Base-by-base conservation (phyloP, 2,329 filamentous ascomycete genomes). In the Aspergillus chevalieri region DNA sequence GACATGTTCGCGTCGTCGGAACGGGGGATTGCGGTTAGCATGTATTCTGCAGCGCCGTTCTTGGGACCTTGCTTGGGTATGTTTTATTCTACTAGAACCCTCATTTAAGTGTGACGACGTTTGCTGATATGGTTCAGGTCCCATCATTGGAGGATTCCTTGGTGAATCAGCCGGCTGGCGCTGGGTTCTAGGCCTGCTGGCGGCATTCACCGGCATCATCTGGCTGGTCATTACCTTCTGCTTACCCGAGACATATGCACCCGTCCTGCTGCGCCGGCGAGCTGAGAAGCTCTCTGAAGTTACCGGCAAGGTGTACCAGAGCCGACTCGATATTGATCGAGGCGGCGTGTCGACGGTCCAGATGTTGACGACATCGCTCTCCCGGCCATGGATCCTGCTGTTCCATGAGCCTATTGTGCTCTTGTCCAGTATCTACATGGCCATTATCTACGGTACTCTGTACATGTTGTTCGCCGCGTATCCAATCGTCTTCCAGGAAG, bases 11-110 rank as follows among this genome's bases (percentile, higher is more conserved):
- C 71, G 3, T 74, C 76, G 2, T 62, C 69, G 0, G 68, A 81
- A 47, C 69, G 80, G 50, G 80, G 80, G 47, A 59, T 75, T 43
- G 84, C 83, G 0, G 78, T 82, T 52, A 78, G 80, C n/a, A 63
- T 86, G 14, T 89, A 86, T 60, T 79, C 83, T 8, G 76, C 81
- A 4, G 82, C 83, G 2, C 84, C 84, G 0, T 86, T 86, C 60
- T 71, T 86, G 46, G 84, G 84, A 1, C 82, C 84, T 0, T 78
- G 80, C 1, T 48, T 69, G 61, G 81, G 42, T 44, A 44, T 43
- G 42, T 43, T 28, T 28, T 22, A 19, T 5, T 41, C 15, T 41
- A 17, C 15, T 41, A 19, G n/a, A 28, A 9, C 9, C 9, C 7
- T 4, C 7, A 9, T 28, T 42, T 12, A 6, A 10, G 6, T 41